Evolutionary conservation across 75 land plant genomes (phyloP).

Genomic region (Azolla pinnata): DNA sequence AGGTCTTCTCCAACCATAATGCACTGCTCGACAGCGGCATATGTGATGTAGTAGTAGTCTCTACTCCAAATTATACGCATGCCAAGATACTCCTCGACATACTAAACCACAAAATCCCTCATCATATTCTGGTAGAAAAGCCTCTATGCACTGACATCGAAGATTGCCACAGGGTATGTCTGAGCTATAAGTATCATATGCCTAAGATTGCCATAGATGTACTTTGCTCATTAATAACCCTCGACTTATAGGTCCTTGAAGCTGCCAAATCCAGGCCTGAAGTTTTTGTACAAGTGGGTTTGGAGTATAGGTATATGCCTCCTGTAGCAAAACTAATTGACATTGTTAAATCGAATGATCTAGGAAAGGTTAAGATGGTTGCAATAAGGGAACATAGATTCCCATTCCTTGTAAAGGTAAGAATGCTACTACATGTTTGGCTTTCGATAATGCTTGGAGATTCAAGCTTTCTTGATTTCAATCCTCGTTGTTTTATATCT

Average conservation of each 20-base stretch:
- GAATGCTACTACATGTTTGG: neutral
- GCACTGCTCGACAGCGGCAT: constrained; percentile 77
- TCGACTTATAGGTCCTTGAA: constrained; percentile 61
- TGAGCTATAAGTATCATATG: too few species aligned
- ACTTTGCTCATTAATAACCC: too few species aligned
- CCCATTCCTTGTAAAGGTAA: constrained; percentile 93
- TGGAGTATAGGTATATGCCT: constrained; percentile 98
- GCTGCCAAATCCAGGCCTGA: constrained; percentile 78
- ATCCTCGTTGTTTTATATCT: neutral
- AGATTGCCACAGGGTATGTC: constrained; percentile 64
- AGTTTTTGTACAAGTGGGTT: constrained; percentile 83
- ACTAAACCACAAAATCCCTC: constrained; percentile 56
- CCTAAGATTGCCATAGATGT: too few species aligned
- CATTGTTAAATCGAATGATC: constrained; percentile 45
- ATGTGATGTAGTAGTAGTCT: constrained; percentile 81
- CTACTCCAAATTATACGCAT: constrained; percentile 96
- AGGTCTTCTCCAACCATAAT: constrained; percentile 74
- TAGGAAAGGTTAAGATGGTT: constrained; percentile 91
- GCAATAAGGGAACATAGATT: constrained; percentile 92
- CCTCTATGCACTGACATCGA: constrained; percentile 83
- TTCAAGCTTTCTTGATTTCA: neutral
- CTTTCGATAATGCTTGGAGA: neutral
- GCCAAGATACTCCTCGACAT: constrained; percentile 75
- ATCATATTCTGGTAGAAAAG: constrained; percentile 88
- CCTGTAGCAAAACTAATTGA: constrained; percentile 79